Conservation (phyloP, 257 asterid genomes). For the Fraxinus excelsior region DNA sequence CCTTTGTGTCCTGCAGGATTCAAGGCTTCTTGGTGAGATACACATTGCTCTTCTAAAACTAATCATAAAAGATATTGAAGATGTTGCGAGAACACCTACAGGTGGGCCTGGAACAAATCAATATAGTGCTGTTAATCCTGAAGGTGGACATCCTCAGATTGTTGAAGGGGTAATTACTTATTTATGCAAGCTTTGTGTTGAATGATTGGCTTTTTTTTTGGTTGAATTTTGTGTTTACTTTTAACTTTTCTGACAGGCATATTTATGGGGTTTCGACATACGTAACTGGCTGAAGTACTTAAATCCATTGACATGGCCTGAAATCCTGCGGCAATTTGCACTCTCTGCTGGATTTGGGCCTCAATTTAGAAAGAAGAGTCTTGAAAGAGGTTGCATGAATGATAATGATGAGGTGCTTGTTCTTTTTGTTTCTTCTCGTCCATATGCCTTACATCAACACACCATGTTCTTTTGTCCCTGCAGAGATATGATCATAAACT, state of each 20-base stretch:
- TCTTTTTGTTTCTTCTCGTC: not conserved
- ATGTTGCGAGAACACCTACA: slow-evolving; percentile 88
- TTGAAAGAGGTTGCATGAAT: slow-evolving; percentile 48
- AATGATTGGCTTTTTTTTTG: slow-evolving; percentile 7
- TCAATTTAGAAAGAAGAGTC: slow-evolving; percentile 68
- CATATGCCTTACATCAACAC: not conserved
- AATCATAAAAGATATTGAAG: slow-evolving; percentile 93
- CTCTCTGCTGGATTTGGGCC: slow-evolving; percentile 98
- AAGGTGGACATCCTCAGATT: slow-evolving; percentile 98
- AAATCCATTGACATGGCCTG: slow-evolving; percentile 93
- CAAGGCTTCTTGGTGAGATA: slow-evolving; percentile 88
- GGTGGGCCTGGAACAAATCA: slow-evolving; percentile 99
- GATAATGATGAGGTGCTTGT: slow-evolving; percentile 75
- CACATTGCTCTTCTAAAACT: slow-evolving; percentile 75
- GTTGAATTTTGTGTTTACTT: slow-evolving; percentile 24
- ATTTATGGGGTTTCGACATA: slow-evolving; percentile 93
- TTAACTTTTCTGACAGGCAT: slow-evolving; percentile 62
- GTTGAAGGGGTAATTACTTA: slow-evolving; percentile 87
- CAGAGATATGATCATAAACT: not conserved
- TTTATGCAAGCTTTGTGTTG: slow-evolving; percentile 5
- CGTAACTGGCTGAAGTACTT: slow-evolving; percentile 90
- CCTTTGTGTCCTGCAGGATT: slow-evolving; percentile 59
- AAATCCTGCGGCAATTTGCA: slow-evolving; percentile 87
- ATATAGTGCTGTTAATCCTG: slow-evolving; percentile 89
- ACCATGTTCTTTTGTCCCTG: slow-evolving; percentile 9